A percentile compares a stretch with the other conserved stretches of the same genome.
phyloP scores from a whole-genome alignment of 768 basidiomycete genomes.

The Dentipellis sp. region DNA sequence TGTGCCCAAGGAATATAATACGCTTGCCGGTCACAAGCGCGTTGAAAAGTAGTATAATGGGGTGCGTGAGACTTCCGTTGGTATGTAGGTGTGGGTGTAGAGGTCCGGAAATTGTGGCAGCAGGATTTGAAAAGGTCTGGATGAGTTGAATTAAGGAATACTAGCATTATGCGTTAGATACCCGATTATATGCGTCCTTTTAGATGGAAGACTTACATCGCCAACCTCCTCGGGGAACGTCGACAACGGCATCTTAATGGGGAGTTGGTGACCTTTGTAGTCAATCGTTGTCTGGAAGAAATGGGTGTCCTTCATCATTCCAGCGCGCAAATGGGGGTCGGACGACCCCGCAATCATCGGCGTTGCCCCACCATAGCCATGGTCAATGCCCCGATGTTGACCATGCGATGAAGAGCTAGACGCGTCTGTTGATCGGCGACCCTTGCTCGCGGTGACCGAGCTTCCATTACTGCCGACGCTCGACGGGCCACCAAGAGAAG shows the following conservation, averaged over 20 bases:
- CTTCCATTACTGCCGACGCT: conserved; percentile 36
- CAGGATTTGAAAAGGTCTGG: conserved; percentile 64
- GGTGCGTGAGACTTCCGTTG: conserved; percentile 82
- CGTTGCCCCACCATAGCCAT: not conserved
- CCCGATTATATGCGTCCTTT: conserved; percentile 3
- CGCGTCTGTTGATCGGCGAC: conserved; percentile 62
- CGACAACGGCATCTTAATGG: conserved; percentile 84
- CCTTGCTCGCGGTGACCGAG: conserved; percentile 35
- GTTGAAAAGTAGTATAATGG: conserved; percentile 93
- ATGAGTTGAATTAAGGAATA: conserved; percentile 89
- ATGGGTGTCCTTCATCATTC: conserved; percentile 75
- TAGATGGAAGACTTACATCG: conserved; percentile 53
- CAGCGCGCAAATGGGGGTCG: conserved; percentile 34
- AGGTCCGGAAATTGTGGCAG: conserved; percentile 57
- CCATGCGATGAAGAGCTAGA: conserved; percentile 64
- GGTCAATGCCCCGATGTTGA: conserved; percentile 9
- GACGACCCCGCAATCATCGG: conserved; percentile 25
- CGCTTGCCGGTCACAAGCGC: conserved; percentile 92
- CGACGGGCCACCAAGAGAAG: conserved; percentile 15
- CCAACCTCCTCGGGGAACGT: conserved; percentile 95
- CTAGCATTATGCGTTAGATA: conserved; percentile 29
- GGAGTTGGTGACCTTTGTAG: conserved; percentile 77
- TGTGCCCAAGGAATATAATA: conserved; percentile 92
- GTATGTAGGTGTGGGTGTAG: conserved; percentile 91
- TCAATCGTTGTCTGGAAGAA: conserved; percentile 82